Evolutionary conservation across 345 rosid species (phyloP).

Genomic region (Salix purpurea): DNA sequence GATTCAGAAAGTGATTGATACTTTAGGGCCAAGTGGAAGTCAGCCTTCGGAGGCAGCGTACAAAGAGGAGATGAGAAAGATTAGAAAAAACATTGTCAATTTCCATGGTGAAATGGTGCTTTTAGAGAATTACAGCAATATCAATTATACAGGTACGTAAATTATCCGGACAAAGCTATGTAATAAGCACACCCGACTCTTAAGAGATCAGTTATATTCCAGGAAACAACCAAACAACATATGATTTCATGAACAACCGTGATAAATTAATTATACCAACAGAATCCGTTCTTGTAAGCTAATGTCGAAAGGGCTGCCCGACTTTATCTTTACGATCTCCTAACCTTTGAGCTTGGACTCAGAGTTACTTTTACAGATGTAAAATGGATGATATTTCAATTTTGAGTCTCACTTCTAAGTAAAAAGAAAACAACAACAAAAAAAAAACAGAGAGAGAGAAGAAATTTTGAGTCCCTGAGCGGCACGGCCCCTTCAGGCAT

Average conservation of each 20-base stretch:
- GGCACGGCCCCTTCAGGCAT: too few species aligned
- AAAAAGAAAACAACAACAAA: too few species aligned
- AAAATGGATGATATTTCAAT: not conserved
- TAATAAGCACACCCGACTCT: not conserved
- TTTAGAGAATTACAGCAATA: conserved; percentile 70
- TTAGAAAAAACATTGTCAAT: conserved; percentile 64
- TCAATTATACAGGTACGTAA: conserved; percentile 69
- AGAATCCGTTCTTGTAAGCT: not conserved
- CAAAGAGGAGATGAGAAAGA: conserved; percentile 47
- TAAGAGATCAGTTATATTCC: not conserved
- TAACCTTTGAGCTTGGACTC: not conserved
- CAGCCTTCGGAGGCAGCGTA: conserved; percentile 29
- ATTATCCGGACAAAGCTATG: not conserved
- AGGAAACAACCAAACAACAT: not conserved
- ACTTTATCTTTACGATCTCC: not conserved
- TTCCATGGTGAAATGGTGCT: conserved; percentile 97
- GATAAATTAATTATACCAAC: not conserved
- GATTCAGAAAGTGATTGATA: conserved; percentile 41
- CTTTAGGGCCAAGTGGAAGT: conserved; percentile 41
- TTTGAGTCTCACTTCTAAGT: not conserved
- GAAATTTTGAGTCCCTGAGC: too few species aligned
- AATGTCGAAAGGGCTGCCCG: not conserved
- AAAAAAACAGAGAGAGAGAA: too few species aligned
- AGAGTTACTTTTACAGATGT: not conserved
- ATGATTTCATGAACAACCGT: not conserved